Percentiles rank a stretch among this genome's conserved stretches.
Evolutionary conservation across 179 eudicot species (phyloP).

Genomic region (Amaranthus tricolor): DNA sequence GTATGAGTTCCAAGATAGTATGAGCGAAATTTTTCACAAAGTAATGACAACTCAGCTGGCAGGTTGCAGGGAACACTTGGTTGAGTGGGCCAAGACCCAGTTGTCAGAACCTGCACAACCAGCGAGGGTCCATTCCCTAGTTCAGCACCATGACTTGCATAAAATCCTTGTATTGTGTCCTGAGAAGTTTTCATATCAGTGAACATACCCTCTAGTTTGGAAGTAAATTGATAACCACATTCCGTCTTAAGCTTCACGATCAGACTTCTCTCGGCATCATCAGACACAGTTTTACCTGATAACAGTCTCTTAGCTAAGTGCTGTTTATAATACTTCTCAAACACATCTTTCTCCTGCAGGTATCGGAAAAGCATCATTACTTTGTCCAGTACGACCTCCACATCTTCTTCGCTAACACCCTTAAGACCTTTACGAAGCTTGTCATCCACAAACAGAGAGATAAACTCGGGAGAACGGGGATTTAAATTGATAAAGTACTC

Average conservation of each 20-base stretch:
- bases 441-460: conserved; percentile 91
- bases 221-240: conserved; percentile 92
- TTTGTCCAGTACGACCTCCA: conserved; percentile 76
- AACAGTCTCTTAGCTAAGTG: conserved; percentile 86
- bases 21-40: conserved; percentile 74
- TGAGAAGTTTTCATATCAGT: conserved; percentile 91
- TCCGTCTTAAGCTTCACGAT: conserved; percentile 91
- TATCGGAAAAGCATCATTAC: conserved; percentile 92
- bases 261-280: conserved; percentile 94
- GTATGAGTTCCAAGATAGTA: conserved; percentile 89
- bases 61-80: conserved; percentile 71
- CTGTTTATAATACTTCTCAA: conserved; percentile 88
- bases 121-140: conserved; percentile 63
- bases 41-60: conserved; percentile 62
- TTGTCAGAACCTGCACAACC: conserved; percentile 80
- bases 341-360: conserved; percentile 91
- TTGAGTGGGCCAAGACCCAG: conserved; percentile 97
- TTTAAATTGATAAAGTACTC: conserved; percentile 86
- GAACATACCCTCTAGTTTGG: conserved; percentile 92
- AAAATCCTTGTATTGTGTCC: conserved; percentile 92
- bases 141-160: conserved; percentile 54
- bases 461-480: conserved; percentile 85
- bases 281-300: conserved; percentile 80
- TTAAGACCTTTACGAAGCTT: conserved; percentile 86
- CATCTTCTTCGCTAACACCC: conserved; percentile 86